Evolutionary conservation across 495 filamentous ascomycete genomes (phyloP).

Genomic region (Trichocladium antarcticum): DNA sequence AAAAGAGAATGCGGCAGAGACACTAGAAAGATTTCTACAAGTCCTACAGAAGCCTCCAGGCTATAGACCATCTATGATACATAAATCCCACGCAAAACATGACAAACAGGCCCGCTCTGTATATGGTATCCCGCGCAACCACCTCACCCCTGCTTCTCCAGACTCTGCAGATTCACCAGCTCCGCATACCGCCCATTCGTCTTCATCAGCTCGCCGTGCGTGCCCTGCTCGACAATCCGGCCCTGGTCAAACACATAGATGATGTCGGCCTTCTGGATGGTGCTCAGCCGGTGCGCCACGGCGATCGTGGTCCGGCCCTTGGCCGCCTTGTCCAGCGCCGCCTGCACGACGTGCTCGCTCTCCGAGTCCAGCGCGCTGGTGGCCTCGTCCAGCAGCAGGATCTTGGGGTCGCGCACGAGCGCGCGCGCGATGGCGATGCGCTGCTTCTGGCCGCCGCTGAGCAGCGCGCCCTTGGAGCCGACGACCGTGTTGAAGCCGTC

Average conservation of each 20-base stretch:
- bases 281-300: slow-evolving; percentile 56
- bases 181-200: slow-evolving; percentile 44
- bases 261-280: slow-evolving; percentile 49
- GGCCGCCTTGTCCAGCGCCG: slow-evolving; percentile 56
- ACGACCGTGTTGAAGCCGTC: slow-evolving; percentile 53
- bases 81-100: not conserved
- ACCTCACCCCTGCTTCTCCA: slow-evolving; percentile 43
- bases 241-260: slow-evolving; percentile 49
- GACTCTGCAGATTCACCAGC: slow-evolving; percentile 57
- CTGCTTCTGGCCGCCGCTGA: slow-evolving; percentile 76
- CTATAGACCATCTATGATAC: not conserved
- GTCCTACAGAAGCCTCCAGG: no score
- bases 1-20: no score
- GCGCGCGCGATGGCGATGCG: slow-evolving; percentile 70
- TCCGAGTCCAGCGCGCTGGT: slow-evolving; percentile 68
- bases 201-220: slow-evolving; percentile 42
- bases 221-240: slow-evolving; percentile 46
- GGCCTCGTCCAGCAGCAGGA: slow-evolving; percentile 74
- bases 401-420: slow-evolving; percentile 57
- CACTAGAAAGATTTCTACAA: no score
- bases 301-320: slow-evolving; percentile 60
- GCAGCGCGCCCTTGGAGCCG: slow-evolving; percentile 52
- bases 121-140: not conserved
- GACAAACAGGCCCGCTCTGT: not conserved
- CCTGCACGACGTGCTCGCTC: slow-evolving; percentile 63